Evolutionary conservation across 2,329 filamentous ascomycete genomes (phyloP), one percentile per base, ranked within the genome.

Genomic region (Fusarium subglutinans): DNA sequence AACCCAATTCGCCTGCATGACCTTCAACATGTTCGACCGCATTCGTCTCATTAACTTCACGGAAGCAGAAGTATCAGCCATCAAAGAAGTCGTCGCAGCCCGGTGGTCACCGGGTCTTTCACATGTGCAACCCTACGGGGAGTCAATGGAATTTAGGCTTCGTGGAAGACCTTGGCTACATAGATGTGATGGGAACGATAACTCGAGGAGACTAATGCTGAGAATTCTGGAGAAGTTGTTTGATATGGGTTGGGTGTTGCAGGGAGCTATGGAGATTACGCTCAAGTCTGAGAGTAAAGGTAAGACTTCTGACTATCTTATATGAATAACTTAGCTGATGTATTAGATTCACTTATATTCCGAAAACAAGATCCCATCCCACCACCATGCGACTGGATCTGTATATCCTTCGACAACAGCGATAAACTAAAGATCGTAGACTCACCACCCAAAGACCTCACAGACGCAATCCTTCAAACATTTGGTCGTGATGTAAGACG

Each of bases 391-490:
- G 70, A 73, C 28, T 73, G 70, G 70, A 59, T 73, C 13, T 55
- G 55, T 4, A n/a, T 73, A 8, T 73, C 70, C 2, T 73, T 73
- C 10, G 70, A 73, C 17, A 45, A 44, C 22, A 50, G 18, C 13
- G 65, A 73, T 30, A 73, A 73, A 33, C 24, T 73, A 2, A 73
- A 73, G 9, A 70, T 73, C 6, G 44, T 73, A 6, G 60, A 54
- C 43, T 33, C 51, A 8, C 66, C 60, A 0, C 70, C 70, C 3
- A 50, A 43, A 20, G 70, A 73, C 11, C 57, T 73, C 33, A 60
- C 62, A 15, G 62, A 59, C 4, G 64, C 64, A 4, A 58, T 67
- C 4, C 4, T 66, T 1, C 44, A 67, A 22, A 51, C 9, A 0
- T 66, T 67, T 30, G 45, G 38, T 4, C 26, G 28, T 5, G 51